Conservation (phyloP, 1,284 basidiomycete genomes). For the Cutaneotrichosporon arboriforme region DNA sequence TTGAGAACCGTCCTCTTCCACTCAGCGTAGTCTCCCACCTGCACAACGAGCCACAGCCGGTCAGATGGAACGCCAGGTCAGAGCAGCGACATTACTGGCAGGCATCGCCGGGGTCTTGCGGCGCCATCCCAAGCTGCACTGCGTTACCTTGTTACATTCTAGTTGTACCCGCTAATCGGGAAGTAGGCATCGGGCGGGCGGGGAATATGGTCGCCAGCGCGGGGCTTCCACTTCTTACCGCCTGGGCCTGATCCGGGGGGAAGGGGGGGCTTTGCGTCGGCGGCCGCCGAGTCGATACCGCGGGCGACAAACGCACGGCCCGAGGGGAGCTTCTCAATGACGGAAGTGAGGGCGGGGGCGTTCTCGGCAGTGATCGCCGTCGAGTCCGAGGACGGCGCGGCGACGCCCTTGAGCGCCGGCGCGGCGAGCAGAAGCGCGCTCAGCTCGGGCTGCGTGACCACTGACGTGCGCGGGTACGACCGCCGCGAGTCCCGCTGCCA, state of each 20-base stretch:
- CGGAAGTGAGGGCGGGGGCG: conserved; percentile 50
- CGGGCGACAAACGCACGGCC: conserved; percentile 55
- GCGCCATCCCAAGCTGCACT: too few species aligned
- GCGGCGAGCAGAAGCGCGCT: conserved; percentile 77
- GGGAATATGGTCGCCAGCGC: conserved; percentile 63
- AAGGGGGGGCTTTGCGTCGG: conserved; percentile 59
- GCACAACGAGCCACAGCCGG: too few species aligned
- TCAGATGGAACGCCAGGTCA: too few species aligned
- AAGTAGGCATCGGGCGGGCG: conserved; percentile 72
- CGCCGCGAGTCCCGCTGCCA: conserved; percentile 89
- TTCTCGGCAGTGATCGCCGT: conserved; percentile 48
- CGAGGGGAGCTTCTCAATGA: conserved; percentile 64
- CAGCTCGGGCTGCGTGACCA: conserved; percentile 72
- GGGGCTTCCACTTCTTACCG: conserved; percentile 61
- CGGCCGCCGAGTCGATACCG: conserved; percentile 56
- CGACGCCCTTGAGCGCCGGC: conserved; percentile 61
- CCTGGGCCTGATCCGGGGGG: conserved; percentile 53
- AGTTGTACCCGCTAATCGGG: conserved; percentile 54
- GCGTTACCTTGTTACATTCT: not conserved
- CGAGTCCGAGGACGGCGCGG: conserved; percentile 18
- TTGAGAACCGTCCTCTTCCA: too few species aligned
- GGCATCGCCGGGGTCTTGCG: too few species aligned
- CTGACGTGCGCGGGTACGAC: conserved; percentile 79
- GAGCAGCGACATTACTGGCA: too few species aligned
- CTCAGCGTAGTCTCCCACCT: too few species aligned